These are phyloP conservation scores for Dendrocalamus sinicus DNA, from an alignment of 176 grass and related monocot species.

Conservation along the genomic window DNA sequence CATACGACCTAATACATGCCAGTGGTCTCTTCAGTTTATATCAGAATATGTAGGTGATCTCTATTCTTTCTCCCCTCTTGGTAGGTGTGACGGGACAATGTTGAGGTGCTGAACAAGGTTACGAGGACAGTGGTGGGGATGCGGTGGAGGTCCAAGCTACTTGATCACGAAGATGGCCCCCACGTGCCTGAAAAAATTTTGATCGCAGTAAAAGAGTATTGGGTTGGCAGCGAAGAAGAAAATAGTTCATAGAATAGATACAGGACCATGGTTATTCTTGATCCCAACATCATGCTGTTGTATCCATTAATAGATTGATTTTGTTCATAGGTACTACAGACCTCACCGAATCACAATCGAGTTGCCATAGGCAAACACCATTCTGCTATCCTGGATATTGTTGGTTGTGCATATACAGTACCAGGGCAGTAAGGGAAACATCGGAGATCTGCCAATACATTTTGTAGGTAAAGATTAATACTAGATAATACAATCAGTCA, in stretches of 20 bases:
- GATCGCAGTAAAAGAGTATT: slow-evolving; percentile 78
- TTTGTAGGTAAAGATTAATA: too few species aligned
- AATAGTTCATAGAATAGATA: slow-evolving; percentile 47
- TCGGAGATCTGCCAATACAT: too few species aligned
- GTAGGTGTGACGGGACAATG: too few species aligned
- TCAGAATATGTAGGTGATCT: slow-evolving; percentile 70
- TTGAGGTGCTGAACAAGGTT: slow-evolving; percentile 72
- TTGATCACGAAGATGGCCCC: slow-evolving; percentile 90
- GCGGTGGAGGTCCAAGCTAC: slow-evolving; percentile 85
- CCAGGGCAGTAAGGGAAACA: too few species aligned
- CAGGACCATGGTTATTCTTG: neutral
- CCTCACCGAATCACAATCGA: too few species aligned
- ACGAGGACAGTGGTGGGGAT: slow-evolving; percentile 59
- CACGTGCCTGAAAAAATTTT: slow-evolving; percentile 69
- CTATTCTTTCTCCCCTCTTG: slow-evolving; percentile 14
- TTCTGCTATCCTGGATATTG: too few species aligned
- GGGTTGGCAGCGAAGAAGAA: slow-evolving; percentile 56
- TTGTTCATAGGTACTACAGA: too few species aligned
- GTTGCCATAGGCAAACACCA: too few species aligned
- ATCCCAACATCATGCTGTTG: slow-evolving; percentile 23
- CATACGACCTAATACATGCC: slow-evolving; percentile 90
- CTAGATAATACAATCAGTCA: too few species aligned
- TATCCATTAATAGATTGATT: too few species aligned
- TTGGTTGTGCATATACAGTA: too few species aligned
- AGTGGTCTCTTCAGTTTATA: slow-evolving; percentile 75